These are phyloP conservation scores for Boletus eberwhitei DNA, from an alignment of 768 basidiomycete genomes.

Conservation along the genomic window DNA sequence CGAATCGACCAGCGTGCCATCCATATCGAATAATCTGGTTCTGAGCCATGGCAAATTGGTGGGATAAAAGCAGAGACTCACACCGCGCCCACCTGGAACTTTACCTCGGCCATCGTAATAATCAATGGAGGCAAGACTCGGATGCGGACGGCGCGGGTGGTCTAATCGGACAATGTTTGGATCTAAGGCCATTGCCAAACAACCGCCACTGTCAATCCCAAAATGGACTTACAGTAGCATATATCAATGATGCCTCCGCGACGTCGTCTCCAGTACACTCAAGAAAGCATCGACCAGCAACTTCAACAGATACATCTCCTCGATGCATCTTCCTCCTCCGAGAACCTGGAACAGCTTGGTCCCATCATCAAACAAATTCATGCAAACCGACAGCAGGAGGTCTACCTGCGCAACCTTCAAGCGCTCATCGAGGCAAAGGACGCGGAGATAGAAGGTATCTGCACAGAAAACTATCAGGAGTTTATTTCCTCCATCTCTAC, in stretches of 20 bases:
- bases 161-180: slow-evolving; percentile 30
- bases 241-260: slow-evolving; percentile 64
- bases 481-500: slow-evolving; percentile 98
- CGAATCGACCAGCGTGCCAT: slow-evolving; percentile 79
- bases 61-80: slow-evolving; percentile 17
- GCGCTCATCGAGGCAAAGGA: slow-evolving; percentile 93
- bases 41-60: background rate
- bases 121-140: slow-evolving; percentile 1
- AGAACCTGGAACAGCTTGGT: slow-evolving; percentile 93
- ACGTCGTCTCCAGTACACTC: slow-evolving; percentile 67
- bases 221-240: slow-evolving; percentile 13
- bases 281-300: slow-evolving; percentile 84
- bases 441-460: slow-evolving; percentile 92
- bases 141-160: background rate
- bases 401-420: slow-evolving; percentile 81
- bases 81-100: slow-evolving; percentile 41
- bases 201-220: slow-evolving; percentile 19
- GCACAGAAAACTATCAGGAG: slow-evolving; percentile 95
- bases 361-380: slow-evolving; percentile 95
- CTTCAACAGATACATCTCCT: slow-evolving; percentile 88
- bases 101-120: slow-evolving; percentile 31
- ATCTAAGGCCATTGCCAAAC: slow-evolving; percentile 39
- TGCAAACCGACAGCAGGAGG: slow-evolving; percentile 81
- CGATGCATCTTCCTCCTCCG: slow-evolving; percentile 82
- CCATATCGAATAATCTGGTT: slow-evolving; percentile 75